A percentile compares a stretch with the other conserved stretches of the same genome.
These are phyloP conservation scores for Hygrocybe coccinea DNA, from an alignment of 768 basidiomycete genomes.

Conservation along the genomic window DNA sequence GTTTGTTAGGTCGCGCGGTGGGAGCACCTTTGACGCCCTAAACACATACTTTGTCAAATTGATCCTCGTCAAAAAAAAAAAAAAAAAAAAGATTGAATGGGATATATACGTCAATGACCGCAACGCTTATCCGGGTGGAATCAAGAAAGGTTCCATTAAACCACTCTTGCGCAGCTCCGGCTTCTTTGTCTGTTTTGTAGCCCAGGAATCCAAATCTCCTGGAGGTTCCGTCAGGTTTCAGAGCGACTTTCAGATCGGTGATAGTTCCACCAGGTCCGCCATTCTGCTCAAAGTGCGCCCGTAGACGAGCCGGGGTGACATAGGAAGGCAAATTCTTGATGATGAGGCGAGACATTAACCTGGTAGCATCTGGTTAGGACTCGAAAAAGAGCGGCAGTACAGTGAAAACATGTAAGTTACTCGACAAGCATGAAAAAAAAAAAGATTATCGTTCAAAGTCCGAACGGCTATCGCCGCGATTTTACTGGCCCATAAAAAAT, in stretches of 20 bases:
- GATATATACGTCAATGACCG: slow-evolving; percentile 66
- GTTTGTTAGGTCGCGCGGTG: slow-evolving; percentile 63
- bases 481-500: neutral
- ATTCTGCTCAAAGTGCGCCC: slow-evolving; percentile 61
- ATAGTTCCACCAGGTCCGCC: slow-evolving; percentile 61
- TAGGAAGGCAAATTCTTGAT: slow-evolving; percentile 76
- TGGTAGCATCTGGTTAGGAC: neutral
- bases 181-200: slow-evolving; percentile 76
- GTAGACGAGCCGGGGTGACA: slow-evolving; percentile 58
- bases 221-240: slow-evolving; percentile 70
- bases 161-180: slow-evolving; percentile 70
- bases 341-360: slow-evolving; percentile 73
- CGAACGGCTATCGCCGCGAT: neutral
- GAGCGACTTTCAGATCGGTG: slow-evolving; percentile 83
- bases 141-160: slow-evolving; percentile 83
- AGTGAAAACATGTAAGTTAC: too few species aligned
- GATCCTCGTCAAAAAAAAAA: neutral
- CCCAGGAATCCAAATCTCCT: slow-evolving; percentile 92
- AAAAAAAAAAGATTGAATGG: slow-evolving; percentile 3
- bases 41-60: neutral
- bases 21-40: slow-evolving; percentile 70
- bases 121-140: slow-evolving; percentile 69
- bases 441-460: slow-evolving; percentile 4
- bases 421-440: too few species aligned
- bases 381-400: neutral